Percentiles rank a stretch among this genome's conserved stretches.
Evolutionary conservation across 257 asterid species (phyloP).

Genomic region (Primulina eburnea): DNA sequence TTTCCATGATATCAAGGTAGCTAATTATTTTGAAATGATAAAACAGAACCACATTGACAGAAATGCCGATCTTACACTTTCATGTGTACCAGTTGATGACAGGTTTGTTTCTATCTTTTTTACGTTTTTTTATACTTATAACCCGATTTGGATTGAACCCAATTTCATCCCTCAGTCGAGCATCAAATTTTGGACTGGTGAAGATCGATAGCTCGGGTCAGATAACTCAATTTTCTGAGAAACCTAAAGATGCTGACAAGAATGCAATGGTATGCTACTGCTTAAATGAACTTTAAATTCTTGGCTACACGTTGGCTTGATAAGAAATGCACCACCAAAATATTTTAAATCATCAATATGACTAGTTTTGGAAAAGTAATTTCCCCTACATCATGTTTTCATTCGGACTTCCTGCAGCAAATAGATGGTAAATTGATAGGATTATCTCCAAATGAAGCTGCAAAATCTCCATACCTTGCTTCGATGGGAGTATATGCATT

Average conservation of each 20-base stretch:
- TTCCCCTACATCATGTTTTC: not conserved
- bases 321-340: not conserved
- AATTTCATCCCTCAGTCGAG: constrained; percentile 62
- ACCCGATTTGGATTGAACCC: constrained; percentile 5
- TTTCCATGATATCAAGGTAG: not conserved
- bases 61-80: constrained; percentile 87
- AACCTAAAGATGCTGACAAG: constrained; percentile 77
- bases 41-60: constrained; percentile 90
- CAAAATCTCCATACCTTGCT: constrained; percentile 68
- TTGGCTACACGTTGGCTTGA: not conserved
- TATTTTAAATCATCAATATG: not conserved
- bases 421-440: constrained; percentile 77
- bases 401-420: constrained; percentile 51
- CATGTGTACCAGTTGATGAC: constrained; percentile 78
- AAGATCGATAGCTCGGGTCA: constrained; percentile 82
- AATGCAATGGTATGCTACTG: constrained; percentile 67
- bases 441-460: constrained; percentile 60
- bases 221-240: constrained; percentile 73
- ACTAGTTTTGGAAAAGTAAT: not conserved
- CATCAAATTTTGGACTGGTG: constrained; percentile 83
- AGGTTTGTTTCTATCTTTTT: constrained; percentile 44
- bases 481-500: constrained; percentile 97
- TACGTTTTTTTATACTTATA: not conserved
- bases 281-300: not conserved
- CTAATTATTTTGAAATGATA: constrained; percentile 23